Conservation (phyloP, 2,329 filamentous ascomycete genomes). For the Xylariaceae sp. region DNA sequence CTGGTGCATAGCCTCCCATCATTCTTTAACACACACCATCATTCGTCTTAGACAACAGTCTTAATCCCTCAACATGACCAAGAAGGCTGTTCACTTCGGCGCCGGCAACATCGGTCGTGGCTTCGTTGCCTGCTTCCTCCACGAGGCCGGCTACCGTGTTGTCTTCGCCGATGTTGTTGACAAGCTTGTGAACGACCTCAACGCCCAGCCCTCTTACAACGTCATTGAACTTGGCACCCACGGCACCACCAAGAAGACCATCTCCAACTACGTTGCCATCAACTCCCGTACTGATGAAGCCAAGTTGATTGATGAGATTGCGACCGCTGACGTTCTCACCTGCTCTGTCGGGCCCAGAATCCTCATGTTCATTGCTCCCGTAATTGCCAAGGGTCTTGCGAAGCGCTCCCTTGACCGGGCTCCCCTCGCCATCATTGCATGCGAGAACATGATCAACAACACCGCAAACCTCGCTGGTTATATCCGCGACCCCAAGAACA, state of each 20-base stretch:
- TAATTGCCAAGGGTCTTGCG: conserved; percentile 91
- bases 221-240: conserved; percentile 90
- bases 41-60: neutral
- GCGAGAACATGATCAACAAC: conserved; percentile 95
- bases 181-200: conserved; percentile 71
- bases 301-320: conserved; percentile 78
- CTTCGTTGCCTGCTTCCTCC: conserved; percentile 86
- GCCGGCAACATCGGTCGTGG: conserved; percentile 82
- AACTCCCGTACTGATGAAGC: conserved; percentile 84
- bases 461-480: conserved; percentile 79
- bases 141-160: conserved; percentile 92
- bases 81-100: conserved; percentile 78
- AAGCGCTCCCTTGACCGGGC: conserved; percentile 57
- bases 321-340: conserved; percentile 83
- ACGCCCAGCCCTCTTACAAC: conserved; percentile 70
- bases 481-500: conserved; percentile 72
- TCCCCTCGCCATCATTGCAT: conserved; percentile 88
- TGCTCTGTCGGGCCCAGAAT: conserved; percentile 96
- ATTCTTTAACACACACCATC: neutral
- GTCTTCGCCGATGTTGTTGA: conserved; percentile 95
- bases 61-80: conserved; percentile 39
- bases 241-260: conserved; percentile 68
- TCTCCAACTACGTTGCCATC: conserved; percentile 94
- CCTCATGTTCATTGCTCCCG: conserved; percentile 91
- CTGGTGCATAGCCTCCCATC: neutral